Conservation (phyloP, 305 asterid genomes). For the Fraxinus velutina region DNA sequence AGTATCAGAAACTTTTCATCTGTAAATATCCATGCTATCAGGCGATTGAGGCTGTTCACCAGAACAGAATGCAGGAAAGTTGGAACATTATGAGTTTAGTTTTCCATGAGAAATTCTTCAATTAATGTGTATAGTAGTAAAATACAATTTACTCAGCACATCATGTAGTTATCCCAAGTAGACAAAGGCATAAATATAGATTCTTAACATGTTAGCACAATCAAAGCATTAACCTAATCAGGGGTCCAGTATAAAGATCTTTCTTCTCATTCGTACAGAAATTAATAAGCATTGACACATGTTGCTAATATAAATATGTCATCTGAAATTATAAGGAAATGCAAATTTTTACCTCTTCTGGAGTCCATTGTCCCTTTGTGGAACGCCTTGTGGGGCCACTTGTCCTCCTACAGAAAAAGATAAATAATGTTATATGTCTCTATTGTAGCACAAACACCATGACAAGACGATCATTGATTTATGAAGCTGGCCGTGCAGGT, state of each 20-base stretch:
- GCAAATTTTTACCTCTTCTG: constrained; percentile 67
- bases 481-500: neutral
- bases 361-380: constrained; percentile 98
- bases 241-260: neutral
- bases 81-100: neutral
- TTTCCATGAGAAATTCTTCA: neutral
- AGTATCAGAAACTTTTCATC: neutral
- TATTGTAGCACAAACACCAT: neutral
- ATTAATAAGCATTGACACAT: neutral
- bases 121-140: neutral
- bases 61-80: neutral
- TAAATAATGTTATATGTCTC: neutral
- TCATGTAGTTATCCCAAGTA: neutral
- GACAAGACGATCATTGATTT: neutral
- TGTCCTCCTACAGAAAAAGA: constrained; percentile 62
- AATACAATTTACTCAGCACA: neutral
- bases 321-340: constrained; percentile 9
- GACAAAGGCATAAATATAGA: neutral
- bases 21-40: neutral
- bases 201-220: neutral
- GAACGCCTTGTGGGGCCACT: constrained; percentile 98
- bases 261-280: neutral
- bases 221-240: neutral
- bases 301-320: neutral
- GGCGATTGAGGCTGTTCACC: neutral